Evolutionary conservation across 371 early-diverging fungal species (phyloP), one percentile per base, ranked within the genome.

Genomic region (Blastocladiella emersonii): DNA sequence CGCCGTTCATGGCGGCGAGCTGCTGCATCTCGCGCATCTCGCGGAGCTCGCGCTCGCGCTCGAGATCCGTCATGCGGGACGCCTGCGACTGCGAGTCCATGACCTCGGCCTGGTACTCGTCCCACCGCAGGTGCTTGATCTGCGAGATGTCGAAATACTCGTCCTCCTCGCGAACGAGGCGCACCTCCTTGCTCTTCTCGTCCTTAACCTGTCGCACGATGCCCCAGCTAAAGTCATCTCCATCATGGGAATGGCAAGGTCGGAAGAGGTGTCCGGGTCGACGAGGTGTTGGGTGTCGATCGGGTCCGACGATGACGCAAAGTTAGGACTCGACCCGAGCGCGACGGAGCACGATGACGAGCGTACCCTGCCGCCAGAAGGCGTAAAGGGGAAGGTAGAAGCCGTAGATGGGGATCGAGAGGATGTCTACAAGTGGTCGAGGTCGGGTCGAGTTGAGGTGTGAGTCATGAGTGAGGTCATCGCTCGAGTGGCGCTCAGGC

Each of bases 231-330:
- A n/a, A n/a, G n/a, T n/a, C n/a, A n/a, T n/a, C n/a, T n/a, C n/a
- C n/a, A n/a, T n/a, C n/a, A n/a, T n/a, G n/a, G n/a, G n/a, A n/a
- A n/a, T n/a, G n/a, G n/a, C n/a, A n/a, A n/a, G n/a, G n/a, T n/a
- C n/a, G n/a, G n/a, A n/a, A n/a, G n/a, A n/a, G n/a, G n/a, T n/a
- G n/a, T n/a, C n/a, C n/a, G n/a, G n/a, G n/a, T n/a, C n/a, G n/a
- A n/a, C n/a, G n/a, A n/a, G n/a, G n/a, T n/a, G n/a, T n/a, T n/a
- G n/a, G n/a, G n/a, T n/a, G n/a, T n/a, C n/a, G n/a, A n/a, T n/a
- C n/a, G n/a, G n/a, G n/a, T n/a, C n/a, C n/a, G 12, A 85, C 75
- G 2, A 90, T 89, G 45, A 86, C 71, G 71, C n/a, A n/a, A n/a
- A n/a, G n/a, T n/a, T n/a, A n/a, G n/a, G n/a, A n/a, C n/a, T n/a